Evolutionary conservation across 164 flowering plant genomes (phyloP), one percentile per base, ranked within the genome.

Genomic region (Akebia trifoliata): DNA sequence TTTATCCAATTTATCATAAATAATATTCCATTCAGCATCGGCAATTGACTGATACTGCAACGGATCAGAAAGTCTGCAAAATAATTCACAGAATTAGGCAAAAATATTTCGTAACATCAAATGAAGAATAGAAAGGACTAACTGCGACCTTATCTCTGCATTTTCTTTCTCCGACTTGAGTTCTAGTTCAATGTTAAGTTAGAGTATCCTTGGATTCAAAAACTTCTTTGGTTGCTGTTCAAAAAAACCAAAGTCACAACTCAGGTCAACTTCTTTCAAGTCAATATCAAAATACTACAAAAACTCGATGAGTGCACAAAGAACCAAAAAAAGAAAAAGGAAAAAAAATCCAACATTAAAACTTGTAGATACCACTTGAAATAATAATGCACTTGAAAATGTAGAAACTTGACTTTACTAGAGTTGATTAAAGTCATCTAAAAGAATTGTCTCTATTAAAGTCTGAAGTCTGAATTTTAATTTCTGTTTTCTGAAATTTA

Each of bases 11-110:
- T 94, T 94, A 62, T 94, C 99, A 68, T 94, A 94, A 47, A 94
- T 94, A 57, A 94, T 94, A 74, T 94, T 94, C 99, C 99, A 94
- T 69, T 94, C 99, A 15, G 99, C 99, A 81, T 94, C 97, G 68
- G 90, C 99, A 74, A 94, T 94, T 34, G 97, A 90, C 65, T 94
- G 97, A 71, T 94, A 94, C 65, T 94, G 91, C 35, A 76, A 71
- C 46, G 99, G 99, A 78, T 94, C 99, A 37, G 95, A 68, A 30
- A 94, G 85, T 61, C 99, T 94, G 77, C 67, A 26, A 54, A 39
- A 29, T n/a, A 35, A 6, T 32, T 29, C 35, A 42, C 31, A 53
- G 0, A 2, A 5, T 20, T 21, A 24, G 26, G 9, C 4, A 26
- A 39, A 59, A 28, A 5, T 6, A 17, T 11, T 46, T 11, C 14